phyloP scores from a whole-genome alignment of 2,329 filamentous ascomycete genomes.

The Neofusicoccum sp. region DNA sequence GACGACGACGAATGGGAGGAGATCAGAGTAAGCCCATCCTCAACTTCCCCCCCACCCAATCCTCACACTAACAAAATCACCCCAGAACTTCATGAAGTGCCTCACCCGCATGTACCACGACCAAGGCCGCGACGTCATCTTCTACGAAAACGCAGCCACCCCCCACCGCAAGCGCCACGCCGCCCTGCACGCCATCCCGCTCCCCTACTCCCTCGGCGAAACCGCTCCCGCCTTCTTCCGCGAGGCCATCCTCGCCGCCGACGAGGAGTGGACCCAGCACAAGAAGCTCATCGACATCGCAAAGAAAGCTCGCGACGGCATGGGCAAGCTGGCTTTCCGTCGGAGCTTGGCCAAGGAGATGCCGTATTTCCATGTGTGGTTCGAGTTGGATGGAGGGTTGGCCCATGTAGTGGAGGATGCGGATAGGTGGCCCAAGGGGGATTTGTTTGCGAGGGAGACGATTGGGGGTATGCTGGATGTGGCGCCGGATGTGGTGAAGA shows the following conservation, averaged over 20 bases:
- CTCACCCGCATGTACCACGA: constrained; percentile 93
- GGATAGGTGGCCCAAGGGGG: constrained; percentile 82
- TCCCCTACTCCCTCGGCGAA: constrained; percentile 89
- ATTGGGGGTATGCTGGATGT: constrained; percentile 89
- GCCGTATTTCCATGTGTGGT: constrained; percentile 98
- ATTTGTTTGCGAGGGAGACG: constrained; percentile 89
- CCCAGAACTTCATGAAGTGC: constrained; percentile 90
- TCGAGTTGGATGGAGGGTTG: constrained; percentile 85
- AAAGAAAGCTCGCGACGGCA: constrained; percentile 63
- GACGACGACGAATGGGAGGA: constrained; percentile 99
- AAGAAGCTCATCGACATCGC: constrained; percentile 90
- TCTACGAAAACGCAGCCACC: constrained; percentile 94
- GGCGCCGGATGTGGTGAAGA: constrained; percentile 81
- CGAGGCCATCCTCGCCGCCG: constrained; percentile 84
- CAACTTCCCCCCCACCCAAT: background rate
- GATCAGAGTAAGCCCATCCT: constrained; percentile 57
- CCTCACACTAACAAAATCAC: constrained; percentile 58
- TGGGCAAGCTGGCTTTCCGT: constrained; percentile 82
- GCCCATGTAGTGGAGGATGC: constrained; percentile 91
- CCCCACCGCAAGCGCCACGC: constrained; percentile 81
- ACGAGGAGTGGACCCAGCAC: constrained; percentile 96
- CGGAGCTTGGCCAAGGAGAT: constrained; percentile 87
- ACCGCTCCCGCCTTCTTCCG: constrained; percentile 93
- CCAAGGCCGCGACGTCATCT: constrained; percentile 87
- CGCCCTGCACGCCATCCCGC: constrained; percentile 80